Evolutionary conservation across 345 rosid species (phyloP).

Genomic region (Gossypium turneri): DNA sequence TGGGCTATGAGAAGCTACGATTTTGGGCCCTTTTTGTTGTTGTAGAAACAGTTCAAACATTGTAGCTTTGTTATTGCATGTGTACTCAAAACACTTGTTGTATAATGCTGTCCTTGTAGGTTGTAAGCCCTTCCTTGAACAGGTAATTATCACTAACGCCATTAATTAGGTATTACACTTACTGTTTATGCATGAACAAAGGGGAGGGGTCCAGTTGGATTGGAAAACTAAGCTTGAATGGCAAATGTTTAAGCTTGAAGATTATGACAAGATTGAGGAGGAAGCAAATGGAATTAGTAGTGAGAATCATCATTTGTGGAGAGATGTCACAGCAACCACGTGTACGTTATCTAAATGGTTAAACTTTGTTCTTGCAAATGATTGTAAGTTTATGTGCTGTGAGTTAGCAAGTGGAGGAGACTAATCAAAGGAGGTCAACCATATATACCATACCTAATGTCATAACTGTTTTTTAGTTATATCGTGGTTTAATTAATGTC

Average conservation of each 20-base stretch:
- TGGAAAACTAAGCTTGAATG: neutral
- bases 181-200: neutral
- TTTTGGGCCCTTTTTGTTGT: neutral
- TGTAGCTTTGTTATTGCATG: neutral
- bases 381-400: neutral
- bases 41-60: neutral
- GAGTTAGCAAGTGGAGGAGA: neutral
- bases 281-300: neutral
- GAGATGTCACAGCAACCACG: neutral
- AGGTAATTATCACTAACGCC: neutral
- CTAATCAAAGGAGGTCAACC: constrained; percentile 25
- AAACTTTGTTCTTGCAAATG: neutral
- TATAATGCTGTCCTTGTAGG: constrained; percentile 11
- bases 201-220: neutral
- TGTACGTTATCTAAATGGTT: neutral
- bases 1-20: neutral
- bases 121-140: neutral
- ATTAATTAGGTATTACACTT: neutral
- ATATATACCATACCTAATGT: constrained; percentile 35
- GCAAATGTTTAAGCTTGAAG: neutral
- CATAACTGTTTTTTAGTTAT: too few species aligned
- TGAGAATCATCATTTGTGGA: neutral
- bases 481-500: too few species aligned
- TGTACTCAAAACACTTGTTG: neutral
- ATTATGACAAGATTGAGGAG: neutral